phyloP scores from a whole-genome alignment of 1,284 basidiomycete genomes.

The Cutaneotrichosporon daszewskae region DNA sequence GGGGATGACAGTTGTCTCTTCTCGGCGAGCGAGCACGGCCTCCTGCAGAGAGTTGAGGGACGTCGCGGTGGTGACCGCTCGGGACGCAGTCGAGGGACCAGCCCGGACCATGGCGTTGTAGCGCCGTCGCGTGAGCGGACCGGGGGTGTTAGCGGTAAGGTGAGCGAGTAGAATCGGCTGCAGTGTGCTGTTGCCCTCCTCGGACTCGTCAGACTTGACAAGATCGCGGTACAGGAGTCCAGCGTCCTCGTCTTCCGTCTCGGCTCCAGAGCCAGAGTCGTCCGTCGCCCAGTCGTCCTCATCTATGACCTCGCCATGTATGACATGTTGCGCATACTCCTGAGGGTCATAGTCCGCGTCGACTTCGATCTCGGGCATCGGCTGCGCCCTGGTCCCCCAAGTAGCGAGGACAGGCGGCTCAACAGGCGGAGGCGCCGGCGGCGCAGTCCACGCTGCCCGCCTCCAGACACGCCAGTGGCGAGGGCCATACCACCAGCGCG shows the following conservation, averaged over 20 bases:
- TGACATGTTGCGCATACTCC: conserved; percentile 21
- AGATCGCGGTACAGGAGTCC: conserved; percentile 28
- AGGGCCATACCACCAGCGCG: conserved; percentile 44
- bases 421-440: background rate
- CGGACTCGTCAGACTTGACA: conserved; percentile 9
- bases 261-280: too few species aligned
- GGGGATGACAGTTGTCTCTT: background rate
- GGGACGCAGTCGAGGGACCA: background rate
- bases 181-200: conserved; percentile 14
- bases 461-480: conserved; percentile 39
- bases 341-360: background rate
- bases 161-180: conserved; percentile 46
- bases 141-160: conserved; percentile 26
- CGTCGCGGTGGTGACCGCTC: background rate
- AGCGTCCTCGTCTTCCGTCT: conserved; percentile 16
- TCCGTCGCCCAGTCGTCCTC: conserved; percentile 8
- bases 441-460: conserved; percentile 27
- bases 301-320: conserved; percentile 25
- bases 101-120: conserved; percentile 26
- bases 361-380: background rate
- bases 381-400: background rate
- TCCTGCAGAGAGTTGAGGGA: background rate
- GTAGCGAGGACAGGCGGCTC: conserved; percentile 6
- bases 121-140: conserved; percentile 40
- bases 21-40: conserved; percentile 6